These are phyloP conservation scores for Aspergillus cristatus DNA, from an alignment of 495 filamentous ascomycete species.

Conservation along the genomic window DNA sequence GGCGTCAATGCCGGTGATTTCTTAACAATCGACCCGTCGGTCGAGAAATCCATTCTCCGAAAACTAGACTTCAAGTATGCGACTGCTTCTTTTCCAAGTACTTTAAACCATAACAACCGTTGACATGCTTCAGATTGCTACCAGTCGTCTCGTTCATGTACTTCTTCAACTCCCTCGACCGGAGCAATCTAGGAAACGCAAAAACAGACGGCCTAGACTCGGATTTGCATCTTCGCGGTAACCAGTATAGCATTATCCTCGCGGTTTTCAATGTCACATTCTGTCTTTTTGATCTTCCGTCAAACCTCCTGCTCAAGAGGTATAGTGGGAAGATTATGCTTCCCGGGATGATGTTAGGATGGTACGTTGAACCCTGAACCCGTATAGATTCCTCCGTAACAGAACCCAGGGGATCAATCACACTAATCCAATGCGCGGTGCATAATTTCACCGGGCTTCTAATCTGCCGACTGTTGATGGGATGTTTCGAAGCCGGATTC, in stretches of 20 bases:
- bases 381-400: background rate
- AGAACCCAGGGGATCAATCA: conserved; percentile 1
- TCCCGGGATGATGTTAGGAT: conserved; percentile 6
- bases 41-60: conserved; percentile 1
- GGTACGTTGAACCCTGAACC: background rate
- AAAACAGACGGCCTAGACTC: conserved; percentile 44
- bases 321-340: conserved; percentile 34
- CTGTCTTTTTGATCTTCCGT: conserved; percentile 44
- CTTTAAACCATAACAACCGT: too few relatives aligned
- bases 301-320: conserved; percentile 51
- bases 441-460: conserved; percentile 12
- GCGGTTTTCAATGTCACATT: conserved; percentile 61
- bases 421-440: conserved; percentile 4
- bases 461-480: conserved; percentile 9
- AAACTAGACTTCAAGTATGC: conserved; percentile 5
- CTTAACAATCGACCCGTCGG: conserved; percentile 1
- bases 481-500: conserved; percentile 7
- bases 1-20: background rate
- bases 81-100: too few relatives aligned
- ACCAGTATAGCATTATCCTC: conserved; percentile 54
- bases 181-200: conserved; percentile 52
- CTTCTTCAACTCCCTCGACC: conserved; percentile 45
- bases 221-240: conserved; percentile 38
- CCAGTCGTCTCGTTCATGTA: conserved; percentile 38
- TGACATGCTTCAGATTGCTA: conserved; percentile 21